A percentile compares a stretch with the other conserved stretches of the same genome.
Evolutionary conservation across 108 stramenopile species (phyloP).

Genomic region (Skeletonema potamos): DNA sequence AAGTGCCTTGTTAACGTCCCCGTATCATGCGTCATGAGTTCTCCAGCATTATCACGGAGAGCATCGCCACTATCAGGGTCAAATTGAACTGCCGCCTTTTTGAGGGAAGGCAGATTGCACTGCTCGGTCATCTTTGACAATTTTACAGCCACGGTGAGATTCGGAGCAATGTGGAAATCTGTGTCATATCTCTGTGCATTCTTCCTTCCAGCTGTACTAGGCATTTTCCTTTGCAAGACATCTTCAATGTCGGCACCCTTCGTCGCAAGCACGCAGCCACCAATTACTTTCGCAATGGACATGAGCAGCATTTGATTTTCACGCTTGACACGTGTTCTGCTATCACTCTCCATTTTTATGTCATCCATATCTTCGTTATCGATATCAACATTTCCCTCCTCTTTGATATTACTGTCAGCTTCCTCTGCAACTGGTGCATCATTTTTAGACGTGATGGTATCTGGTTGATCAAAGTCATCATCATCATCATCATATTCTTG

Average conservation of each 20-base stretch:
- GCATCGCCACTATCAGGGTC: conserved; percentile 43
- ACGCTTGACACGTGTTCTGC: conserved; percentile 41
- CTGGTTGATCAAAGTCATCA: neutral
- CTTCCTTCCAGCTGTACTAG: conserved; percentile 7
- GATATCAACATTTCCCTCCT: conserved; percentile 18
- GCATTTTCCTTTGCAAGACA: conserved; percentile 34
- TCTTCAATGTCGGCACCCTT: conserved; percentile 51
- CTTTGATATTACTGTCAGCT: neutral
- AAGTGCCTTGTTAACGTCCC: conserved; percentile 43
- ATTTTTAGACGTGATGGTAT: neutral
- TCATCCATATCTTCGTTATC: conserved; percentile 16
- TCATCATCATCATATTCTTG: neutral
- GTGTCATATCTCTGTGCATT: conserved; percentile 51
- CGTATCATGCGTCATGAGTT: conserved; percentile 49
- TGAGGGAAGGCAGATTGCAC: conserved; percentile 43
- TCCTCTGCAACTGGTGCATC: conserved; percentile 15
- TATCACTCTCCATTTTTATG: neutral
- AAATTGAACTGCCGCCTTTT: conserved; percentile 46
- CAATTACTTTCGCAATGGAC: conserved; percentile 66
- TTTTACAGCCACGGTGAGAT: conserved; percentile 50
- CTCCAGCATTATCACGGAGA: conserved; percentile 42
- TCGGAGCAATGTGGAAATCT: conserved; percentile 70
- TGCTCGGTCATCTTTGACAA: conserved; percentile 41
- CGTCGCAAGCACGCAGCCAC: conserved; percentile 71
- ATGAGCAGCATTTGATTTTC: conserved; percentile 72